Evolutionary conservation across 2,329 filamentous ascomycete genomes (phyloP), one percentile per base, ranked within the genome.

Genomic region (Triangularia setosa): DNA sequence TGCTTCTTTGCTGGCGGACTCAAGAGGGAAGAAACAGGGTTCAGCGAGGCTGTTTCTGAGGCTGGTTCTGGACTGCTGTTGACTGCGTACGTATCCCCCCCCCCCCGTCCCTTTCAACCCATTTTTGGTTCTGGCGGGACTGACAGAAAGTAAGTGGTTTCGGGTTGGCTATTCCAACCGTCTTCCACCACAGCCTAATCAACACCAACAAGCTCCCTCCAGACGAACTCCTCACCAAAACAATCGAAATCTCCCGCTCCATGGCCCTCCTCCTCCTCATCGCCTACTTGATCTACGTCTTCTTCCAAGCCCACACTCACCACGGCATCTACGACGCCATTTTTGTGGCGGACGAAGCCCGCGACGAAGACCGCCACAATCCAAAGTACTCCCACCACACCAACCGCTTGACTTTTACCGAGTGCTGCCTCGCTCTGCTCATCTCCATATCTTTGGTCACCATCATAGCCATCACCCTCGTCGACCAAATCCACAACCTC

Each of bases 1-100:
- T 95, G 91, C 74, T 96, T 96, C 79, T 86, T 94, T 66, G 84
- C 87, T 23, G 91, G 91, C 48, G 92, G 92, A 8, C 69, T 94
- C 35, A 80, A 81, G 61, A 85, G 88, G 30, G 81, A 90, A 5
- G 85, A 90, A 69, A 85, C 92, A 69, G 81, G 80, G 16, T 95
- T 96, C 73, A 89, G 90, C 72, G 85, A 89, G 64, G 87, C 88
- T 4, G 84, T 96, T 63, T 90, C 88, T 68, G 92, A 96, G 76
- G 90, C 90, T 7, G 92, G 92, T 18, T 91, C 85, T 57, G 91
- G 90, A 1, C 75, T 96, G 57, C 79, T 96, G 23, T 80, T 96
- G 60, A 91, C 92, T 63, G 91, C 91, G 78, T 91, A 86, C 68
- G 90, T 85, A 73, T 70, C 72, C 6, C 30, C 21, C 73, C 70